A percentile compares a stretch with the other conserved stretches of the same genome.
Conservation (phyloP, 139 green algal genomes). For the Coccomyxa sp. region DNA sequence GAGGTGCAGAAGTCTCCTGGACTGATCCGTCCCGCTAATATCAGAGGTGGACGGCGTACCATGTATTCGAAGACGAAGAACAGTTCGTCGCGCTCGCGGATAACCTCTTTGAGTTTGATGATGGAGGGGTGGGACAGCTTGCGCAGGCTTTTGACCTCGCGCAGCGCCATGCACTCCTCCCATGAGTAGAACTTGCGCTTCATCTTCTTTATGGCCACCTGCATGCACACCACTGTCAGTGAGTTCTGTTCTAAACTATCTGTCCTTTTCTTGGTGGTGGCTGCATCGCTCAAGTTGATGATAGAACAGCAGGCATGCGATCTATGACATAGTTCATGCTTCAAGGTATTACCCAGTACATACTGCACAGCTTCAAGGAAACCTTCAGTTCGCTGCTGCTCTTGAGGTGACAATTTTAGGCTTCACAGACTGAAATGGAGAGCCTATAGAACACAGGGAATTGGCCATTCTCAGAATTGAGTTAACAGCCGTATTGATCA, state of each 20-base stretch:
- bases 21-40: too few species aligned
- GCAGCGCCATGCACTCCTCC: slow-evolving; percentile 93
- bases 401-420: too few species aligned
- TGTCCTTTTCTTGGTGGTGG: not conserved
- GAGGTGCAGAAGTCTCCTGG: too few species aligned
- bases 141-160: slow-evolving; percentile 79
- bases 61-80: slow-evolving; percentile 97
- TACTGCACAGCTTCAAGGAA: too few species aligned
- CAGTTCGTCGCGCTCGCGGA: slow-evolving; percentile 92
- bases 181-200: slow-evolving; percentile 96
- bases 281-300: not conserved
- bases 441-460: too few species aligned
- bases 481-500: too few species aligned
- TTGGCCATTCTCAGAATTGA: too few species aligned
- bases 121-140: slow-evolving; percentile 92
- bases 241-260: not conserved
- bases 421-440: too few species aligned
- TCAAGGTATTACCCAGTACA: too few species aligned
- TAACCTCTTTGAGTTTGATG: slow-evolving; percentile 96
- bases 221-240: not conserved
- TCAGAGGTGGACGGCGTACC: slow-evolving; percentile 32
- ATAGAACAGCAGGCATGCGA: not conserved
- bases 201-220: slow-evolving; percentile 98
- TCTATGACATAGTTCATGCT: not conserved
- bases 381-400: too few species aligned